Percentiles rank a stretch among this genome's conserved stretches.
phyloP scores from a whole-genome alignment of 768 basidiomycete species.

The Nidularia pulvinata region DNA sequence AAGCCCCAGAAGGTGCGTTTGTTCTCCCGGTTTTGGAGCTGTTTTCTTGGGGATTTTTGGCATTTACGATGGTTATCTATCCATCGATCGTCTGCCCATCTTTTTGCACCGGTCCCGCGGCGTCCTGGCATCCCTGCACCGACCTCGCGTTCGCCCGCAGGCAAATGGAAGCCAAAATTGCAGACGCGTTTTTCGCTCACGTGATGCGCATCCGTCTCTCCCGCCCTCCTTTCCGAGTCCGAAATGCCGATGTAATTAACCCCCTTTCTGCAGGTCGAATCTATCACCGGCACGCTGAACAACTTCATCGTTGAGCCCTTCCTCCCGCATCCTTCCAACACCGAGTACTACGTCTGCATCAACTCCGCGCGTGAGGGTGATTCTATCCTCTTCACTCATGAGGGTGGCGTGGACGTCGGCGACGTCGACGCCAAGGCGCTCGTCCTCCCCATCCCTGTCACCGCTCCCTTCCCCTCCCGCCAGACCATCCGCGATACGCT shows the following conservation, averaged over 20 bases:
- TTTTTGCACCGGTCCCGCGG: background rate
- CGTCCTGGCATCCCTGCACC: background rate
- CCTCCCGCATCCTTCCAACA: conserved; percentile 90
- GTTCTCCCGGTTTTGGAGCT: background rate
- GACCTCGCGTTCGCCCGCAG: background rate
- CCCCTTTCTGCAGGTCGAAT: conserved; percentile 67
- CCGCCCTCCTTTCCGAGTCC: background rate
- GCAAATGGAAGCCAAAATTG: background rate
- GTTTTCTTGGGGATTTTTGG: background rate
- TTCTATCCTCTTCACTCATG: conserved; percentile 97
- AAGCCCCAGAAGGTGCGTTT: conserved; percentile 84
- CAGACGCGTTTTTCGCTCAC: background rate
- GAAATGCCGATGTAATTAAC: background rate
- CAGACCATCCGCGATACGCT: conserved; percentile 74
- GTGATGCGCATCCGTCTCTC: background rate
- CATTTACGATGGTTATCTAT: conserved; percentile 1
- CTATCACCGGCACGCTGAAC: conserved; percentile 91
- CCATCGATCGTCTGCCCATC: conserved; percentile 10
- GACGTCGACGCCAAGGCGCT: conserved; percentile 98
- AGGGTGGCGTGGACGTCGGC: conserved; percentile 98
- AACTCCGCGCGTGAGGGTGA: conserved; percentile 95
- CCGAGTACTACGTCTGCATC: conserved; percentile 99
- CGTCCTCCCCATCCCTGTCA: conserved; percentile 82
- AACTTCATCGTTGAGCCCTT: conserved; percentile 99
- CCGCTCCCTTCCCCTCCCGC: conserved; percentile 78